Base-by-base conservation (phyloP, 2,329 filamentous ascomycete species). In the Cladosporium sphaerospermum region DNA sequence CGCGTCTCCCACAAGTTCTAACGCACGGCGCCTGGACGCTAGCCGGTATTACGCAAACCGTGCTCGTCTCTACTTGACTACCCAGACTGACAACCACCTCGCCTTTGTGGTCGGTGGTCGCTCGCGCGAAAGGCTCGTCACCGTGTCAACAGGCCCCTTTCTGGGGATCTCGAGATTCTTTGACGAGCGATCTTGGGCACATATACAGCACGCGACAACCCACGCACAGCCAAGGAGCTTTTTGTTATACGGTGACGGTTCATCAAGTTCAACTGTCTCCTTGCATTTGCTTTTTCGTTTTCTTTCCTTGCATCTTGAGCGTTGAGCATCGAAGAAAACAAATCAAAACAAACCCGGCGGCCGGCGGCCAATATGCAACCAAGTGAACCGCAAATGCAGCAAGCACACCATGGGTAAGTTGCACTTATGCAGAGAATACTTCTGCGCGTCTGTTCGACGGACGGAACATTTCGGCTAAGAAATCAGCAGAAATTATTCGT, bases 401-500 rank as follows among this genome's bases (percentile, higher is more conserved):
- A 45, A n/a, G 34, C 45, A 39, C 50, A 53, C 23, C 39, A 43
- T 51, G 48, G 48, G 48, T 51, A 43, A 36, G 48, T 19, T 32
- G 4, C 14, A 3, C 6, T 32, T 11, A 5, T 7, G 23, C 23
- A 28, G 23, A 28, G 23, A 28, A 28, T 28, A 28, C 5, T 28
- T 5, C 23, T 28, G 23, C 23, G 23, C 23, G 23, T 28, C 23
- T 28, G 9, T n/a, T 18, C 18, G 13, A 3, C 8, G 9, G 6
- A 6, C 28, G 11, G 40, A 11, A 14, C 18, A 23, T 2, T 2
- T 4, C 10, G 16, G 28, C 16, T 51, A 16, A 56, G 40, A 41
- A 33, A 33, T 45, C 37, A 32, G 16, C 49, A 63, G 64, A 13
- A 61, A 61, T 13, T 65, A 67, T 13, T 64, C 69, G 13, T 57